Conservation (phyloP, 495 filamentous ascomycete species). For the Penicillium ochrochloron region DNA sequence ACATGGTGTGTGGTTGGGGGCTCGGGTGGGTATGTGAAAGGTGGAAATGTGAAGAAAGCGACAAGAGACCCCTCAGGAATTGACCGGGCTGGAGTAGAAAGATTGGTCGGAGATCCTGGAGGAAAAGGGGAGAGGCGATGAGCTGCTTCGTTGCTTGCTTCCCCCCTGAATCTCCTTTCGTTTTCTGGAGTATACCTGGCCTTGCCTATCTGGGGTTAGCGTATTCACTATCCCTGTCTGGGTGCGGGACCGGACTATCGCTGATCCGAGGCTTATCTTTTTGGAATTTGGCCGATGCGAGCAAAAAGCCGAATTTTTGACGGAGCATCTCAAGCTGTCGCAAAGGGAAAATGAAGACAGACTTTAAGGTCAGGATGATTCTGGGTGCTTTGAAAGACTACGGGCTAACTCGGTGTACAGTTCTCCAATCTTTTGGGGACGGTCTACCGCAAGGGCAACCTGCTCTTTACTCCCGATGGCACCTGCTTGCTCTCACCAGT, state of each 20-base stretch:
- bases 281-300: conserved; percentile 17
- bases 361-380: conserved; percentile 72
- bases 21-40: conserved; percentile 21
- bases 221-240: conserved; percentile 19
- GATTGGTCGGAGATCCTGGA: conserved; percentile 25
- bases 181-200: conserved; percentile 44
- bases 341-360: conserved; percentile 82
- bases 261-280: conserved; percentile 39
- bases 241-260: conserved; percentile 27
- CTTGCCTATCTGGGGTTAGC: conserved; percentile 38
- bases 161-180: conserved; percentile 45
- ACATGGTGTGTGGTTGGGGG: conserved; percentile 61
- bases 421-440: conserved; percentile 96
- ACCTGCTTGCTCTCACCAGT: conserved; percentile 96
- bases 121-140: conserved; percentile 32
- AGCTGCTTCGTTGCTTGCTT: conserved; percentile 31
- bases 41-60: conserved; percentile 27
- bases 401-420: conserved; percentile 42
- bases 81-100: conserved; percentile 21
- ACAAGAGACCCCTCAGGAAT: conserved; percentile 23
- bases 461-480: conserved; percentile 96
- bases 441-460: conserved; percentile 95
- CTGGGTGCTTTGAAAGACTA: background rate
- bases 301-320: conserved; percentile 31
- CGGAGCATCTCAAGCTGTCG: conserved; percentile 32